Evolutionary conservation across 1,139 yeast species (phyloP).

Genomic region (Debaryomycetaceae sp.): DNA sequence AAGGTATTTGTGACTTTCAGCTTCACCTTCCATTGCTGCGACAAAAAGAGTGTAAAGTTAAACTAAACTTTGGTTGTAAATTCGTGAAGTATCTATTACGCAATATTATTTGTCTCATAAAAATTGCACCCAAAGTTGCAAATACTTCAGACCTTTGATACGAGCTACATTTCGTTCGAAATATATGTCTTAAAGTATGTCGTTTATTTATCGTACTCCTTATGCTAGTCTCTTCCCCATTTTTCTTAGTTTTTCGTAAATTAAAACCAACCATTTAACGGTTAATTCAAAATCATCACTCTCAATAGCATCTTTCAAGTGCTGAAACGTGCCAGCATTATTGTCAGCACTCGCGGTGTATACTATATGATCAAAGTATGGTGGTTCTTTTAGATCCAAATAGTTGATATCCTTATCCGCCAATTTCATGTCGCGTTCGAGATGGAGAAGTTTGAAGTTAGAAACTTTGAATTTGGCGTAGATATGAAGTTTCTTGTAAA

Average conservation of each 20-base stretch:
- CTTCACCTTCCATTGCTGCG: background rate
- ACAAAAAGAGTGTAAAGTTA: background rate
- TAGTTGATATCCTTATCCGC: conserved; percentile 21
- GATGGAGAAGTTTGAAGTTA: conserved; percentile 49
- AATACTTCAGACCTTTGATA: background rate
- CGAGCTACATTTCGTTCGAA: no score
- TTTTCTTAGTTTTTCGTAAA: conserved; percentile 24
- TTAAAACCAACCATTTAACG: conserved; percentile 25
- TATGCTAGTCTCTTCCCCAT: conserved; percentile 10
- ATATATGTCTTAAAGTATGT: background rate
- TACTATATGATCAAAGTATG: conserved; percentile 22
- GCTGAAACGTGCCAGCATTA: conserved; percentile 14
- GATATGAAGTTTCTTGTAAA: conserved; percentile 52
- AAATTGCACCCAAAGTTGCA: background rate
- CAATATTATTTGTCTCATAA: background rate
- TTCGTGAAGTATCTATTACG: background rate
- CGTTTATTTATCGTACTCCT: background rate
- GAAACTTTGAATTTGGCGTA: conserved; percentile 56
- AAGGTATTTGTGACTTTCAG: background rate
- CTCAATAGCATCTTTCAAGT: conserved; percentile 21
- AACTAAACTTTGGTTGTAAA: conserved; percentile 2
- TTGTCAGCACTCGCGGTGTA: conserved; percentile 16
- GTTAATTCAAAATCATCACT: conserved; percentile 22
- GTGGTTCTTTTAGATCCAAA: conserved; percentile 10
- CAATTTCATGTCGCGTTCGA: conserved; percentile 39